Evolutionary conservation across 2,329 filamentous ascomycete species (phyloP).

Genomic region (Xylaria sp.): DNA sequence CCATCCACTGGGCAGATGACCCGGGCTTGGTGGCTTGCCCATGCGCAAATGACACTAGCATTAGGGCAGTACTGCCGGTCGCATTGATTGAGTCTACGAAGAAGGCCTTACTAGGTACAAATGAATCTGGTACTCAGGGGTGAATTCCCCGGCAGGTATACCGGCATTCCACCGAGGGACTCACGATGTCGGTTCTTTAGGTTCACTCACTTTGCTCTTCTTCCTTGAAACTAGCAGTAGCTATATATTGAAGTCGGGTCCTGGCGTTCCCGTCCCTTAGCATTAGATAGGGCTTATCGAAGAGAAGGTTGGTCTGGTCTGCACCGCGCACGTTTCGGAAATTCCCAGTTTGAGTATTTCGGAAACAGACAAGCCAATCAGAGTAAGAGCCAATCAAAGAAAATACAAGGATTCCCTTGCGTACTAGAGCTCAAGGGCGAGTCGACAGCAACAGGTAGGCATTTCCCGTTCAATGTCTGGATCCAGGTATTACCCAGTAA

Average conservation of each 20-base stretch:
- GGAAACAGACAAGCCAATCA: not conserved
- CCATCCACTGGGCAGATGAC: constrained; percentile 23
- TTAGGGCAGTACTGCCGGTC: not conserved
- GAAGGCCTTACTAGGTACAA: not conserved
- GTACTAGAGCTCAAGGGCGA: too few species aligned
- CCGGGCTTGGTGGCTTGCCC: not conserved
- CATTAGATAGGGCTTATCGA: too few species aligned
- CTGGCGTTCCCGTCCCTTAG: too few species aligned
- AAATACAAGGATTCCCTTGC: not conserved
- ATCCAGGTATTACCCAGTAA: too few species aligned
- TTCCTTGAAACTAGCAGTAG: too few species aligned
- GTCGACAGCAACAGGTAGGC: not conserved
- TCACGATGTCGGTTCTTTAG: not conserved
- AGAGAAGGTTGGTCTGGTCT: not conserved
- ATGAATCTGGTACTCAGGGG: too few species aligned
- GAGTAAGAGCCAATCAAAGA: not conserved
- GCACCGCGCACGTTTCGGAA: not conserved
- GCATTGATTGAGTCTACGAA: too few species aligned
- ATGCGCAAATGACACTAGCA: constrained; percentile 14
- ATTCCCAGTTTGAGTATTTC: not conserved
- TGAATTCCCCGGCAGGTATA: too few species aligned
- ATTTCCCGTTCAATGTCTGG: not conserved
- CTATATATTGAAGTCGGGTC: too few species aligned
- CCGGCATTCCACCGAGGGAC: too few species aligned
- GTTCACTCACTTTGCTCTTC: not conserved